Base-by-base conservation (phyloP, 768 basidiomycete genomes). In the Mycena filopes region DNA sequence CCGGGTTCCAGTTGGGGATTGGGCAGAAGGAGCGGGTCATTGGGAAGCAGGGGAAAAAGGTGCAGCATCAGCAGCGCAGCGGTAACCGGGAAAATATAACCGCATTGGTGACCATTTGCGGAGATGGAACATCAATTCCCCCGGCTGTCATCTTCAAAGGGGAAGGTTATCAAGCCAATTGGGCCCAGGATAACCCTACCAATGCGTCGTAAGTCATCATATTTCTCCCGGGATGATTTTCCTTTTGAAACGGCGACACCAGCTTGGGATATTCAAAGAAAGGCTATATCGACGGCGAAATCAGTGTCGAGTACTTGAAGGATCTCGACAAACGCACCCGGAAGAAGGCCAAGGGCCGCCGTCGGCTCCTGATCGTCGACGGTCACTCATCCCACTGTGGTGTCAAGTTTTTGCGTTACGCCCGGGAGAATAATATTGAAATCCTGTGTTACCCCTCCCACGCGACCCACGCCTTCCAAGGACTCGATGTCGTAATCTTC, bases 361-460 rank as follows among this genome's bases (percentile, higher is more conserved):
- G 26, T 11, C 26, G 59, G 20, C 29, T 60, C 1, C 25, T 60
- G 1, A 40, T 60, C 8, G 28, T 60, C 6, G 59, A 60, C 36
- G 59, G 59, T 8, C 59, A 60, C 25, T 1, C 49, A 1, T 60
- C 59, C 0, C 59, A 60, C 25, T 60, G 53, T n/a, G 53, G 40
- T 0, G 13, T n/a, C 18, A 49, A 25, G 1, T 45, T 60, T 36
- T 29, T 60, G 1, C 6, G 1, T 3, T 60, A 60, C n/a, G 59
- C 49, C 15, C 40, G 29, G 3, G 59, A 25, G 28, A 20, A 60
- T 21, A n/a, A 45, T 10, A 80, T 82, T 26, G 58, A 70, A 11
- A 60, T 81, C 4, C 65, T 83, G 0, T 77, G 77, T 40, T 82
- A 80, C 66, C 82, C 79, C 7, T 68, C 80, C 21, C 79, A 82